Percentiles rank a stretch among this genome's conserved stretches.
phyloP scores from a whole-genome alignment of 2,329 filamentous ascomycete species.

The Venturiaceae sp. region DNA sequence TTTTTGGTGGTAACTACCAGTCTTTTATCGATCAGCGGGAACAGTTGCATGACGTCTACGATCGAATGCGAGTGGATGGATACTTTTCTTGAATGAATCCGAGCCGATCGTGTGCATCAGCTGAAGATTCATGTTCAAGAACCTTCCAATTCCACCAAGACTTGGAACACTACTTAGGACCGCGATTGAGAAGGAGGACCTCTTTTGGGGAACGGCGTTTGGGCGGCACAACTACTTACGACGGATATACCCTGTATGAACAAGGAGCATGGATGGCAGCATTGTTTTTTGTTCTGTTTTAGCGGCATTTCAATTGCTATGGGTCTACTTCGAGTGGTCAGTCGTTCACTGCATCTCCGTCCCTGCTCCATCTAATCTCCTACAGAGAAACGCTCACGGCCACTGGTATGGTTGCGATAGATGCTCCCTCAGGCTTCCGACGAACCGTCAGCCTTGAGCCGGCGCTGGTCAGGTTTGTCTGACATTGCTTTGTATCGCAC shows the following conservation, averaged over 20 bases:
- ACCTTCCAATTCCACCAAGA: not conserved
- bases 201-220: not conserved
- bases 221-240: not conserved
- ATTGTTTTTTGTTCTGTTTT: too few species aligned
- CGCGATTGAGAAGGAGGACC: not conserved
- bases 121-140: not conserved
- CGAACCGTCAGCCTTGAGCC: not conserved
- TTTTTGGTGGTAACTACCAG: slow-evolving; percentile 71
- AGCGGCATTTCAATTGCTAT: not conserved
- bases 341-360: not conserved
- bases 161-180: not conserved
- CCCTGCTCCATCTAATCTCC: not conserved
- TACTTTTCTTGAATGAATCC: not conserved
- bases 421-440: not conserved
- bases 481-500: not conserved
- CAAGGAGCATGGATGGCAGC: not conserved
- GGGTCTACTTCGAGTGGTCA: not conserved
- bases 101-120: not conserved
- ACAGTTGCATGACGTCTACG: slow-evolving; percentile 36
- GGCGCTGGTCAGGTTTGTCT: not conserved
- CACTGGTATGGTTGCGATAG: not conserved
- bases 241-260: not conserved
- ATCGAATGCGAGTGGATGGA: not conserved
- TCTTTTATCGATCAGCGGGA: slow-evolving; percentile 61
- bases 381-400: not conserved